Evolutionary conservation across 331 rosid genomes (phyloP).

Genomic region (Phaseolus coccineus): DNA sequence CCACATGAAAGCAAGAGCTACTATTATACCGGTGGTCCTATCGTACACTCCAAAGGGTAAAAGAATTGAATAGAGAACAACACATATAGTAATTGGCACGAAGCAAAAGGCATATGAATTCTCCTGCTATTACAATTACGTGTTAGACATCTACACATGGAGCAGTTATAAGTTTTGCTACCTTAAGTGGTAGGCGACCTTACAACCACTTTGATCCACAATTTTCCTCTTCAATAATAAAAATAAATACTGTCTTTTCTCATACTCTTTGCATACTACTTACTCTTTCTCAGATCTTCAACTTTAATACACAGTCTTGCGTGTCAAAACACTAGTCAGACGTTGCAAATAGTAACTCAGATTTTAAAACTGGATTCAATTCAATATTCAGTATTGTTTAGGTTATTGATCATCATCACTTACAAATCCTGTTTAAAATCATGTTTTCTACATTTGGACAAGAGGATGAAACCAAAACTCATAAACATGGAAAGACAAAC

Average conservation of each 20-base stretch:
- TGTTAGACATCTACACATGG: conserved; percentile 6
- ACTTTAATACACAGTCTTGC: neutral
- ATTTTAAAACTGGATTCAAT: conserved; percentile 15
- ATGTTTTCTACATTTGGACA: neutral
- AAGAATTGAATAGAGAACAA: neutral
- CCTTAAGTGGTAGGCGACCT: conserved; percentile 1
- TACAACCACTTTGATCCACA: neutral
- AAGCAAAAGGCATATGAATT: conserved; percentile 12
- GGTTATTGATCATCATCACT: conserved; percentile 14
- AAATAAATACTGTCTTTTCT: neutral
- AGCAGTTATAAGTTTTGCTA: neutral
- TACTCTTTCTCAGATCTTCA: conserved; percentile 45
- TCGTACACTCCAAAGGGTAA: neutral
- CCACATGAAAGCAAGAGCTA: conserved; percentile 3
- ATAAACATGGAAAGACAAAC: neutral
- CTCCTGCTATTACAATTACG: neutral
- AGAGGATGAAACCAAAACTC: neutral
- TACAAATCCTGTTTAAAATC: conserved; percentile 11
- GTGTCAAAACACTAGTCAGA: neutral
- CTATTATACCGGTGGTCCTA: neutral
- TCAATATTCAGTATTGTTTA: neutral
- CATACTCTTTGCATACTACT: neutral
- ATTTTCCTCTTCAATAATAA: neutral
- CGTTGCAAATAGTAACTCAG: conserved; percentile 2
- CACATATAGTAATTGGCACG: conserved; percentile 16